Conservation (phyloP, 176 grass and related monocot genomes). For the Carex pumila region DNA sequence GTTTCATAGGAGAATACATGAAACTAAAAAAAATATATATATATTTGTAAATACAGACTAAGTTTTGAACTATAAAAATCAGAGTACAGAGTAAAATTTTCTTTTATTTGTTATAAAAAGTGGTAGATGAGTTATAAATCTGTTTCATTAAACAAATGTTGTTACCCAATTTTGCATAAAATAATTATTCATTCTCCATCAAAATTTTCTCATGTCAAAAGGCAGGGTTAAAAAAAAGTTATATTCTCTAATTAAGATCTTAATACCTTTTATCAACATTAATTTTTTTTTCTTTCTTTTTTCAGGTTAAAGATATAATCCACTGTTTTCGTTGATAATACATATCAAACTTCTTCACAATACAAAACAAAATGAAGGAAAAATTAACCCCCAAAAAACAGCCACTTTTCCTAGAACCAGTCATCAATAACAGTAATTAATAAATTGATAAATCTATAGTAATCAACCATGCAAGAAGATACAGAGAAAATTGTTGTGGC, state of each 20-base stretch:
- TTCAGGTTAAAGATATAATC: constrained; percentile 5
- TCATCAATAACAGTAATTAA: neutral
- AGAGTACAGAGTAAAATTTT: neutral
- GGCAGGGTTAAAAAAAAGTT: neutral
- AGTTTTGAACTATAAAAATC: neutral
- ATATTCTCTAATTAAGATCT: neutral
- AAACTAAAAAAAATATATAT: neutral
- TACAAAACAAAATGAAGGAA: neutral
- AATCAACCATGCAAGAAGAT: constrained; percentile 17
- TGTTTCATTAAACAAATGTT: neutral
- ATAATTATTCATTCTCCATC: neutral
- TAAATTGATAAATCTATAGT: neutral
- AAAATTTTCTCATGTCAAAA: neutral
- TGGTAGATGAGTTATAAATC: neutral
- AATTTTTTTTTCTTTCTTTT: neutral
- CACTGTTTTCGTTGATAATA: neutral
- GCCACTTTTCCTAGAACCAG: neutral
- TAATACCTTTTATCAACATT: neutral
- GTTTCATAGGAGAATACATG: neutral
- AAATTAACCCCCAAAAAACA: neutral
- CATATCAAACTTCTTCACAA: neutral
- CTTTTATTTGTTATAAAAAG: neutral
- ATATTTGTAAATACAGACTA: neutral
- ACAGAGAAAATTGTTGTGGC: constrained; percentile 15
- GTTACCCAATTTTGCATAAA: neutral